Percentiles rank a stretch among this genome's conserved stretches.
These are phyloP conservation scores for Aspergillus cavernicola DNA, from an alignment of 495 filamentous ascomycete genomes.

Conservation along the genomic window DNA sequence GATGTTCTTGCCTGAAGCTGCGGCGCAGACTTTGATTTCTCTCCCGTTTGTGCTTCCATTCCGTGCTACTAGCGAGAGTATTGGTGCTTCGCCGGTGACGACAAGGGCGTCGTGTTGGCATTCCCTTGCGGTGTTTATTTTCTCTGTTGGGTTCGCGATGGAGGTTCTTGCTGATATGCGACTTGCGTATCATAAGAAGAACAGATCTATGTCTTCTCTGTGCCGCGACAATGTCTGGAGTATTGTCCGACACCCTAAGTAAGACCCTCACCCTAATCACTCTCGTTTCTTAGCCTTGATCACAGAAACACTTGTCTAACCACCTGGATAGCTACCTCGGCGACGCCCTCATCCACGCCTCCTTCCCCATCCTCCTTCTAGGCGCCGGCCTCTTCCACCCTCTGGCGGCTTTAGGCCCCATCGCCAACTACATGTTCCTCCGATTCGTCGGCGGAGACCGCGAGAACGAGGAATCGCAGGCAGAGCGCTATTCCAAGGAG, in stretches of 20 bases:
- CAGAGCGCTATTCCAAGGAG: conserved; percentile 41
- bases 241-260: conserved; percentile 60
- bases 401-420: conserved; percentile 48
- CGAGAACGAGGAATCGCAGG: conserved; percentile 49
- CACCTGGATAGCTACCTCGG: conserved; percentile 48
- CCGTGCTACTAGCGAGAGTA: conserved; percentile 19
- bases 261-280: conserved; percentile 26
- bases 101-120: conserved; percentile 23
- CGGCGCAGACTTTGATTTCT: conserved; percentile 49
- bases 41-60: conserved; percentile 55
- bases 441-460: conserved; percentile 52
- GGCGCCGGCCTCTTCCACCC: conserved; percentile 49
- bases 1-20: conserved; percentile 49
- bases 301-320: conserved; percentile 6
- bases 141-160: conserved; percentile 49
- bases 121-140: conserved; percentile 50
- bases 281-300: neutral
- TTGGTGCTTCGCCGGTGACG: conserved; percentile 5
- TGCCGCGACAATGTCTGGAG: conserved; percentile 56
- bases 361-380: conserved; percentile 36
- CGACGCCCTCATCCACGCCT: conserved; percentile 49
- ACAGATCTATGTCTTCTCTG: conserved; percentile 21
- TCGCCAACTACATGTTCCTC: conserved; percentile 56
- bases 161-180: conserved; percentile 54
- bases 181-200: conserved; percentile 36